Evolutionary conservation across 2,329 filamentous ascomycete genomes (phyloP).

Genomic region (Fragosphaeria purpurea): DNA sequence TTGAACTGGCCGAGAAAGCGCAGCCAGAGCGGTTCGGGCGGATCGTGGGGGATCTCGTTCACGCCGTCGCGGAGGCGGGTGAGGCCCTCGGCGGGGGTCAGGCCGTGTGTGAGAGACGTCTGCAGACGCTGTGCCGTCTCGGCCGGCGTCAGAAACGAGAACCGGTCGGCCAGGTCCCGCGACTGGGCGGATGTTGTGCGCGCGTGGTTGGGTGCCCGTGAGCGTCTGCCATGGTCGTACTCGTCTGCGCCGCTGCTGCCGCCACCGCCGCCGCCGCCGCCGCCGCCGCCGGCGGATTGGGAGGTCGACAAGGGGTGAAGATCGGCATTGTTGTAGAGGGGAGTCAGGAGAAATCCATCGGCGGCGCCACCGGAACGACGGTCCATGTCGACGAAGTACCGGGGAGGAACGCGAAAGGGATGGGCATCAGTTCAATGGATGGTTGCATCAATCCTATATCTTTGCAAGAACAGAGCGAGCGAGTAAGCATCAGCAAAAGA

Average conservation of each 20-base stretch:
- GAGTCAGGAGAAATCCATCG: slow-evolving; percentile 7
- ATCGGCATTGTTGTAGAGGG: slow-evolving; percentile 12
- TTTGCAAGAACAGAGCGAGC: too few species aligned
- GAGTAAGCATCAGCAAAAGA: too few species aligned
- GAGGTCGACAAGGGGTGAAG: slow-evolving; percentile 4
- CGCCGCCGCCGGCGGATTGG: slow-evolving; percentile 1
- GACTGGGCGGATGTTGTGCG: slow-evolving; percentile 22
- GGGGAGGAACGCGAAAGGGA: neutral
- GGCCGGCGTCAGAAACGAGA: slow-evolving; percentile 58
- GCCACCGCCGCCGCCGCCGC: slow-evolving; percentile 3
- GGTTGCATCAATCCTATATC: too few species aligned
- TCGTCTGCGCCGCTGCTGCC: neutral
- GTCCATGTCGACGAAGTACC: slow-evolving; percentile 11
- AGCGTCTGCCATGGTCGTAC: slow-evolving; percentile 11
- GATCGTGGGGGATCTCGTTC: slow-evolving; percentile 91
- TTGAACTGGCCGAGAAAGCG: slow-evolving; percentile 95
- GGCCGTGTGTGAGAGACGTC: slow-evolving; percentile 74
- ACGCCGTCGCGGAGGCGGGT: slow-evolving; percentile 70
- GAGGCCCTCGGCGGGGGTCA: slow-evolving; percentile 72
- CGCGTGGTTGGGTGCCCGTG: slow-evolving; percentile 10
- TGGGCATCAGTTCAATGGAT: neutral
- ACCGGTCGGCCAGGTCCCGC: slow-evolving; percentile 47
- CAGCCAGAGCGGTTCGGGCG: slow-evolving; percentile 87
- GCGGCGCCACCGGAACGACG: slow-evolving; percentile 7
- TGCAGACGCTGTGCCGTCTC: slow-evolving; percentile 69